Evolutionary conservation across 2,329 filamentous ascomycete genomes (phyloP).

Genomic region (Microsporum audouinii): DNA sequence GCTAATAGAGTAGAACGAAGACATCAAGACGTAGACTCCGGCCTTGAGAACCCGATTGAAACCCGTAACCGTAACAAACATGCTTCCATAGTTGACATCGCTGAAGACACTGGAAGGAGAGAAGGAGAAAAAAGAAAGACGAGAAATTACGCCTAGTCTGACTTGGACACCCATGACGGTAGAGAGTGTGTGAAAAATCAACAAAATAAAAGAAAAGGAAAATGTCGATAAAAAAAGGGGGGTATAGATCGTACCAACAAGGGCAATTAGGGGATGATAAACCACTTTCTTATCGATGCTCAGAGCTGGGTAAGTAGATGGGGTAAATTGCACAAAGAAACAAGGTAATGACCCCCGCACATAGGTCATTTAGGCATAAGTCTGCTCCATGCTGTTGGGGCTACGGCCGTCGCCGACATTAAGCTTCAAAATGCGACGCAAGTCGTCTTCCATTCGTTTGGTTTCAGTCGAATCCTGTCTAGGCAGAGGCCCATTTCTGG

Average conservation of each 20-base stretch:
- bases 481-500: constrained; percentile 18
- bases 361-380: constrained; percentile 19
- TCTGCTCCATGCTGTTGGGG: constrained; percentile 25
- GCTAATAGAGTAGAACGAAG: background rate
- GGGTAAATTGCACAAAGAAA: no score
- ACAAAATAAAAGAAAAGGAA: background rate
- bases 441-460: constrained; percentile 38
- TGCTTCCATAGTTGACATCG: background rate
- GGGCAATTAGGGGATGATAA: no score
- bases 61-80: background rate
- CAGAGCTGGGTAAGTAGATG: no score
- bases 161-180: background rate
- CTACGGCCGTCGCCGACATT: constrained; percentile 23
- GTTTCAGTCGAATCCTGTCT: constrained; percentile 25
- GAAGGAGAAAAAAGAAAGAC: background rate
- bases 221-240: background rate
- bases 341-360: background rate
- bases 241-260: no score
- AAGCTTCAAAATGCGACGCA: constrained; percentile 38
- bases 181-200: background rate
- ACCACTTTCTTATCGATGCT: no score
- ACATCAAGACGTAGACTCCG: background rate
- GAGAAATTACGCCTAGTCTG: background rate
- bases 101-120: background rate
- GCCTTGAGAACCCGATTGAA: background rate